Percentiles rank a stretch among this genome's conserved stretches.
phyloP scores from a whole-genome alignment of 2,329 filamentous ascomycete species.

The Basipetospora chlamydospora region DNA sequence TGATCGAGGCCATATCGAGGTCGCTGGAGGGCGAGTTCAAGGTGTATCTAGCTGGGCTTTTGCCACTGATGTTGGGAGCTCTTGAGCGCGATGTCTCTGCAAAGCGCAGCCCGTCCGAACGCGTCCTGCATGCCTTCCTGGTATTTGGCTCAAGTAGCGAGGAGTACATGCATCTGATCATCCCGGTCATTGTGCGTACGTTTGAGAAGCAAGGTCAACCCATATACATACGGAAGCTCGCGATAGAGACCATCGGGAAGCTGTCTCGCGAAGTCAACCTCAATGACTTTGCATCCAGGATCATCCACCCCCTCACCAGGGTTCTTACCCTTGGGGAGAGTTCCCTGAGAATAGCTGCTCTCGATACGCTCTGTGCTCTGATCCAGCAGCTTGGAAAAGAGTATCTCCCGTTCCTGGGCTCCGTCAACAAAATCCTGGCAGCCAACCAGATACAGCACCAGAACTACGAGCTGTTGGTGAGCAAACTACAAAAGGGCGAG shows the following conservation, averaged over 20 bases:
- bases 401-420: conserved; percentile 85
- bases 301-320: conserved; percentile 83
- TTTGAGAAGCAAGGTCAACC: conserved; percentile 85
- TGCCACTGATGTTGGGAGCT: conserved; percentile 88
- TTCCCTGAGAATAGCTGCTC: conserved; percentile 60
- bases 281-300: conserved; percentile 90
- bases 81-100: conserved; percentile 71
- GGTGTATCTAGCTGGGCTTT: conserved; percentile 74
- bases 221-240: conserved; percentile 63
- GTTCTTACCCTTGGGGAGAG: conserved; percentile 63
- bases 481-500: conserved; percentile 87
- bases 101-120: conserved; percentile 70
- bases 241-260: conserved; percentile 89
- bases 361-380: conserved; percentile 87
- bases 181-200: conserved; percentile 84
- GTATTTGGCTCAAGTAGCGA: conserved; percentile 92
- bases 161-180: conserved; percentile 98
- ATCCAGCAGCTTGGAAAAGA: conserved; percentile 95
- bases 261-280: conserved; percentile 93
- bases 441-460: conserved; percentile 71
- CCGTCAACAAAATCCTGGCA: conserved; percentile 76
- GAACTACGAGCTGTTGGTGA: conserved; percentile 85
- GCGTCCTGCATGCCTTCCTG: conserved; percentile 85
- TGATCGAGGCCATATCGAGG: conserved; percentile 86
- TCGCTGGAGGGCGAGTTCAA: conserved; percentile 97